Evolutionary conservation across 768 basidiomycete species (phyloP).

Genomic region (Kwoniella shandongensis): DNA sequence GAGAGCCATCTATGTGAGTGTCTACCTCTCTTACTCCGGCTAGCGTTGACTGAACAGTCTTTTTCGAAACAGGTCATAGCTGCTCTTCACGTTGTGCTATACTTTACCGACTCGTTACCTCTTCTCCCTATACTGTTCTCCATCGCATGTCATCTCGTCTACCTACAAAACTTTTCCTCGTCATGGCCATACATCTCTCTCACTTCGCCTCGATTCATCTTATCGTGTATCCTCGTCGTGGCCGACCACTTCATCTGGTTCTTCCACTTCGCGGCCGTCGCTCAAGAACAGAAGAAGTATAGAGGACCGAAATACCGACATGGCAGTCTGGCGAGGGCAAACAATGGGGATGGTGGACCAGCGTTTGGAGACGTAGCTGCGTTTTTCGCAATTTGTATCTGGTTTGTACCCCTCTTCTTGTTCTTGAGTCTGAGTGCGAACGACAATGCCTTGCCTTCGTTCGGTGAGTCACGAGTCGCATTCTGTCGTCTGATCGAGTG

Average conservation of each 20-base stretch:
- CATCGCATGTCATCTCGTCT: slow-evolving; percentile 77
- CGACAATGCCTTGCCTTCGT: slow-evolving; percentile 82
- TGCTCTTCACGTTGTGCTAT: slow-evolving; percentile 70
- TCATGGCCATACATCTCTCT: slow-evolving; percentile 93
- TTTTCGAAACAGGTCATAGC: slow-evolving; percentile 67
- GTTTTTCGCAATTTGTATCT: slow-evolving; percentile 59
- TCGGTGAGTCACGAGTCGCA: slow-evolving; percentile 30
- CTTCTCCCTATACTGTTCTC: slow-evolving; percentile 73
- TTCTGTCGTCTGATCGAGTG: neutral
- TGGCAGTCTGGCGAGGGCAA: slow-evolving; percentile 9
- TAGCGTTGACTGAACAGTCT: neutral
- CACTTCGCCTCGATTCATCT: slow-evolving; percentile 76
- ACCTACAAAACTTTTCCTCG: slow-evolving; percentile 85
- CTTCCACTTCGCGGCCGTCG: slow-evolving; percentile 73
- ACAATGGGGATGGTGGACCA: slow-evolving; percentile 21
- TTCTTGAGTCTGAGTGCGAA: slow-evolving; percentile 96
- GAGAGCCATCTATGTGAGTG: slow-evolving; percentile 79
- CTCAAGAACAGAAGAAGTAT: slow-evolving; percentile 46
- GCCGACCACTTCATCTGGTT: slow-evolving; percentile 95
- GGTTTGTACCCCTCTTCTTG: slow-evolving; percentile 76
- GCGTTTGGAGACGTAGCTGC: slow-evolving; percentile 58
- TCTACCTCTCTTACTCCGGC: slow-evolving; percentile 2
- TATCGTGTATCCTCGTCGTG: slow-evolving; percentile 81
- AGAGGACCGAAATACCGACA: slow-evolving; percentile 37
- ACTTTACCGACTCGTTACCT: slow-evolving; percentile 78